Conservation (phyloP, 2,329 filamentous ascomycete genomes). For the Parascedosporium putredinis region DNA sequence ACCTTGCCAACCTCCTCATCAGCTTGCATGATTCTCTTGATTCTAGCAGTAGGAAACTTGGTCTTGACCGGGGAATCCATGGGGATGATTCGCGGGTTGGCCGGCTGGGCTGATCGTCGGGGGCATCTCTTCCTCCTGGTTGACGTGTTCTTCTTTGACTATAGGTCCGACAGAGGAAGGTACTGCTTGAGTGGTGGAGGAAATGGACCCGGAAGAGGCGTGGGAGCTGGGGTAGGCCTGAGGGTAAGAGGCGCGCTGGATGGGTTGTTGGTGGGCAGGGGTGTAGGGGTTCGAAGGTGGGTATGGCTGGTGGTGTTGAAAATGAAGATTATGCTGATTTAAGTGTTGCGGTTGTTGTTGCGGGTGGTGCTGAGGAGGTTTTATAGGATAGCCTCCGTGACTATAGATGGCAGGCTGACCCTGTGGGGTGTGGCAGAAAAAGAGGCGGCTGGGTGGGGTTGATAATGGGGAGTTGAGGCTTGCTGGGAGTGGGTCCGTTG, state of each 20-base stretch:
- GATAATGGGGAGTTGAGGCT: conserved; percentile 3
- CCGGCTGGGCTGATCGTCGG: conserved; percentile 24
- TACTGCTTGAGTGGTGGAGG: conserved; percentile 12
- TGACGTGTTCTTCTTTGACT: conserved; percentile 11
- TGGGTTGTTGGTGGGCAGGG: not conserved
- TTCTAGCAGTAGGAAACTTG: conserved; percentile 92
- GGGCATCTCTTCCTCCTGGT: conserved; percentile 24
- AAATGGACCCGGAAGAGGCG: conserved; percentile 15
- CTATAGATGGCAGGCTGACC: conserved; percentile 5
- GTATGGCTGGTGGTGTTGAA: conserved; percentile 7
- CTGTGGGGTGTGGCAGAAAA: conserved; percentile 10
- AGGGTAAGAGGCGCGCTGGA: not conserved
- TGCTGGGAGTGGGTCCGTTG: conserved; percentile 5
- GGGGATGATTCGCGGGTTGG: conserved; percentile 29
- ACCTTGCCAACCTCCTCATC: conserved; percentile 98
- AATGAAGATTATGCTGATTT: conserved; percentile 3
- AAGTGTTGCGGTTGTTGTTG: conserved; percentile 10
- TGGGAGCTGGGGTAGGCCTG: conserved; percentile 6
- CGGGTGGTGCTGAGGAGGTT: conserved; percentile 7
- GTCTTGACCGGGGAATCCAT: conserved; percentile 71
- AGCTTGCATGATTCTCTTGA: conserved; percentile 99
- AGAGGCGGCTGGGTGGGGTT: conserved; percentile 6
- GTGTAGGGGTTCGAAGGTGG: conserved; percentile 6
- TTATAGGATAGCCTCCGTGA: conserved; percentile 5
- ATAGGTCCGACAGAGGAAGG: conserved; percentile 7